Percentiles rank a stretch among this genome's conserved stretches.
phyloP scores from a whole-genome alignment of 179 eudicot genomes.

The Camellia oleifera region DNA sequence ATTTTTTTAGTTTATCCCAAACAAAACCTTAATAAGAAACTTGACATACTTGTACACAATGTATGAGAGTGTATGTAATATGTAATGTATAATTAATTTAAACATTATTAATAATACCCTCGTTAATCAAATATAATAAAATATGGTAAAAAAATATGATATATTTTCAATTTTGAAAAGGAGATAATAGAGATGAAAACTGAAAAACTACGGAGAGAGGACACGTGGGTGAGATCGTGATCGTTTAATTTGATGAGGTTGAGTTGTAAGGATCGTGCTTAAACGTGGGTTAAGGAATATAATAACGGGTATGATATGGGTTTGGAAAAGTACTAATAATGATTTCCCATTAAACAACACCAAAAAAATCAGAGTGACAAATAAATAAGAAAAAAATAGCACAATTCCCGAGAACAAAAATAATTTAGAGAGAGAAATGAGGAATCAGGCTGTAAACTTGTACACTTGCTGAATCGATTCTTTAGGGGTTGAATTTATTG shows the following conservation, averaged over 20 bases:
- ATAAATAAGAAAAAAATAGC: slow-evolving; percentile 1
- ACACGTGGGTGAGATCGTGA: slow-evolving; percentile 42
- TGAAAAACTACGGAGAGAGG: slow-evolving; percentile 3
- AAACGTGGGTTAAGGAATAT: slow-evolving; percentile 69
- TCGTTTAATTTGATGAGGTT: slow-evolving; percentile 30
- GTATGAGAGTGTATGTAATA: too few relatives aligned
- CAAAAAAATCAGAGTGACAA: background rate
- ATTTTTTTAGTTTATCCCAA: too few relatives aligned
- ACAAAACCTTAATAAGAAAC: too few relatives aligned
- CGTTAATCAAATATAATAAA: too few relatives aligned
- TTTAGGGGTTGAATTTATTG: slow-evolving; percentile 36
- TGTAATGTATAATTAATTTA: too few relatives aligned
- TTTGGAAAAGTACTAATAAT: slow-evolving; percentile 23
- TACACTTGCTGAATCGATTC: slow-evolving; percentile 43
- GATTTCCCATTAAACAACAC: slow-evolving; percentile 8
- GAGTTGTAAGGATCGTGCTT: slow-evolving; percentile 72
- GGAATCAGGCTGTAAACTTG: slow-evolving; percentile 67
- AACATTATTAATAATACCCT: too few relatives aligned
- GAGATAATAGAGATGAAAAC: background rate
- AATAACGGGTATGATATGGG: slow-evolving; percentile 24
- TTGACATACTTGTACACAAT: too few relatives aligned
- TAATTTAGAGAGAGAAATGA: slow-evolving; percentile 18
- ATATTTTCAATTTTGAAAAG: too few relatives aligned
- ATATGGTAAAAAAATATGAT: too few relatives aligned
- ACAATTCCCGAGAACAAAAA: slow-evolving; percentile 29